A percentile compares a stretch with the other conserved stretches of the same genome.
Evolutionary conservation across 2,329 filamentous ascomycete species (phyloP).

Genomic region (Fusarium guadeloupense): DNA sequence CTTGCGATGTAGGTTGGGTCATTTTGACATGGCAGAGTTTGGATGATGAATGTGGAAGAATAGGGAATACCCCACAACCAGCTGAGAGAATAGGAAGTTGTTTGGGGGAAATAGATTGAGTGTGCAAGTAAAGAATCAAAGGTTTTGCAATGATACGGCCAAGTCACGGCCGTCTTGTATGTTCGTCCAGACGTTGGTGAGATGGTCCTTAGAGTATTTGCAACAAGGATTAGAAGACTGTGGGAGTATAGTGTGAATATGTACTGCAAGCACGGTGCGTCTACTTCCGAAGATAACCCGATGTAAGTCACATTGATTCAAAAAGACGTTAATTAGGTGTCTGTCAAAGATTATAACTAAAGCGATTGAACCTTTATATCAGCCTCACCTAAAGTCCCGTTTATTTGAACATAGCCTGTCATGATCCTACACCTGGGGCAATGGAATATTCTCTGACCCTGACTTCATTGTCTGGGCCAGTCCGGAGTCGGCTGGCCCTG

Average conservation of each 20-base stretch:
- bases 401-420: too few relatives aligned
- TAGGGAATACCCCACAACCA: neutral
- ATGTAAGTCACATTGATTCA: slow-evolving; percentile 8
- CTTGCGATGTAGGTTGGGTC: slow-evolving; percentile 36
- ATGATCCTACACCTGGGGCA: too few relatives aligned
- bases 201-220: slow-evolving; percentile 26
- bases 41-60: neutral
- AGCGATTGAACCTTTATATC: too few relatives aligned
- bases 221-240: slow-evolving; percentile 23
- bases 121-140: neutral
- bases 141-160: neutral
- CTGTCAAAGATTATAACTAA: too few relatives aligned
- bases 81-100: neutral
- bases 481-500: too few relatives aligned
- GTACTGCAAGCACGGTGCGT: slow-evolving; percentile 8
- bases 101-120: neutral
- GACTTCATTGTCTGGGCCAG: too few relatives aligned
- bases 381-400: too few relatives aligned
- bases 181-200: slow-evolving; percentile 8
- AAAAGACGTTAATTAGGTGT: too few relatives aligned
- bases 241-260: slow-evolving; percentile 1
- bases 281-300: slow-evolving; percentile 26
- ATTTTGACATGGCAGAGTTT: slow-evolving; percentile 42
- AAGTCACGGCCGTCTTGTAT: neutral
- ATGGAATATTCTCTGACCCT: too few relatives aligned